Percentiles rank a stretch among this genome's conserved stretches.
phyloP scores from a whole-genome alignment of 1,284 basidiomycete species.

The Microbotryomycetes sp. region DNA sequence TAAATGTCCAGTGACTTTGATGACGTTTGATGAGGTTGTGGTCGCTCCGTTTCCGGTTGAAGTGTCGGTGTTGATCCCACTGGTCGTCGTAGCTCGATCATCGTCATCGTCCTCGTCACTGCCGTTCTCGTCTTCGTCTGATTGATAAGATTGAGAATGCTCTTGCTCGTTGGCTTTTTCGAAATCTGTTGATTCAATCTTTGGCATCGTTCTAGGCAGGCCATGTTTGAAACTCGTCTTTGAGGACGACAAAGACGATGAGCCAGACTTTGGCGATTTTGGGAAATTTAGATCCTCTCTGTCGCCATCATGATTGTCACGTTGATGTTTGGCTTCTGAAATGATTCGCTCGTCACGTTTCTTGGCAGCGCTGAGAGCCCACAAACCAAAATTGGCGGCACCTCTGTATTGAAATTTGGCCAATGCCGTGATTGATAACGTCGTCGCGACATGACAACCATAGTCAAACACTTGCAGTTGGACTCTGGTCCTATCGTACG shows the following conservation, averaged over 20 bases:
- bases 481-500: constrained; percentile 56
- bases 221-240: neutral
- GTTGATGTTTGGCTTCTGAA: neutral
- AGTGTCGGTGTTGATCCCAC: neutral
- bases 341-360: constrained; percentile 5
- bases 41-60: neutral
- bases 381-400: constrained; percentile 32
- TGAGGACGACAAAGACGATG: neutral
- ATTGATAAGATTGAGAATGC: neutral
- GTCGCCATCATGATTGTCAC: no score
- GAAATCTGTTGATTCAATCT: neutral
- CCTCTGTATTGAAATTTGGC: constrained; percentile 39
- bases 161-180: neutral
- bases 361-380: constrained; percentile 27
- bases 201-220: neutral
- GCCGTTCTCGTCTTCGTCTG: neutral
- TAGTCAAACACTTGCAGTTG: constrained; percentile 68
- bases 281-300: no score
- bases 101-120: neutral
- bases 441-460: constrained; percentile 47
- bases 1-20: neutral
- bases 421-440: constrained; percentile 42
- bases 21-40: neutral
- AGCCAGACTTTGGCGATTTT: constrained; percentile 3
- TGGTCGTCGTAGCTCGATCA: neutral